Percentiles rank a stretch among this genome's conserved stretches.
phyloP scores from a whole-genome alignment of 768 basidiomycete genomes.

The Chlorophyllum brunneum region DNA sequence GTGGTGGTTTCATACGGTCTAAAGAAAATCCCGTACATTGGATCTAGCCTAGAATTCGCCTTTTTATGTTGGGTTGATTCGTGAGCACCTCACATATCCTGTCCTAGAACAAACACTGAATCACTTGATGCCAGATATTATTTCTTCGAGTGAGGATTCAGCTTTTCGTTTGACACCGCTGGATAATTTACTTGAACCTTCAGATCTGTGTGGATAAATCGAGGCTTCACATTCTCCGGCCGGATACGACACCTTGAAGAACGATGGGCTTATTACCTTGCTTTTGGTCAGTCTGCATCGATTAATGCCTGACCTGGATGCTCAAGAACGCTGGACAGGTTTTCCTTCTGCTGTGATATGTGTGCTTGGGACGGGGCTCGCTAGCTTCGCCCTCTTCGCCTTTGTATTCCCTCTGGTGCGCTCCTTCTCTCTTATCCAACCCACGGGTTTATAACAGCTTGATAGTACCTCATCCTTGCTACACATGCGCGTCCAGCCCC shows the following conservation, averaged over 20 bases:
- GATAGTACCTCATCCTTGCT: slow-evolving; percentile 83
- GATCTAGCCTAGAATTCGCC: slow-evolving; percentile 54
- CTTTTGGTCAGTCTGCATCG: slow-evolving; percentile 55
- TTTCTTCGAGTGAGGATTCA: slow-evolving; percentile 71
- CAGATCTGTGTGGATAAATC: slow-evolving; percentile 78
- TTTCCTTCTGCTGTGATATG: slow-evolving; percentile 71
- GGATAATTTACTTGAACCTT: not conserved
- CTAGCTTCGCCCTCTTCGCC: slow-evolving; percentile 81
- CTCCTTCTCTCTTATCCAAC: not conserved
- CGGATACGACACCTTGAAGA: slow-evolving; percentile 78
- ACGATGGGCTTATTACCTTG: slow-evolving; percentile 86
- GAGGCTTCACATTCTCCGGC: slow-evolving; percentile 63
- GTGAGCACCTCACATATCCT: slow-evolving; percentile 43
- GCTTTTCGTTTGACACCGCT: not conserved
- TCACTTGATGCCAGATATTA: slow-evolving; percentile 61
- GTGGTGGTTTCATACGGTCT: slow-evolving; percentile 65
- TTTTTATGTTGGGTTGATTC: slow-evolving; percentile 87
- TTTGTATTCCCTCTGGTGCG: slow-evolving; percentile 74
- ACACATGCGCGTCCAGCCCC: slow-evolving; percentile 75
- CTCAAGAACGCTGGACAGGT: slow-evolving; percentile 37
- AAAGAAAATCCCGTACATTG: slow-evolving; percentile 59
- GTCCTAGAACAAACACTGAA: not conserved
- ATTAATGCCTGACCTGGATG: not conserved
- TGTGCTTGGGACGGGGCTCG: slow-evolving; percentile 67
- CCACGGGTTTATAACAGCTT: not conserved